These are phyloP conservation scores for Alternaria triticimaculans DNA, from an alignment of 2,329 filamentous ascomycete genomes.

Conservation along the genomic window DNA sequence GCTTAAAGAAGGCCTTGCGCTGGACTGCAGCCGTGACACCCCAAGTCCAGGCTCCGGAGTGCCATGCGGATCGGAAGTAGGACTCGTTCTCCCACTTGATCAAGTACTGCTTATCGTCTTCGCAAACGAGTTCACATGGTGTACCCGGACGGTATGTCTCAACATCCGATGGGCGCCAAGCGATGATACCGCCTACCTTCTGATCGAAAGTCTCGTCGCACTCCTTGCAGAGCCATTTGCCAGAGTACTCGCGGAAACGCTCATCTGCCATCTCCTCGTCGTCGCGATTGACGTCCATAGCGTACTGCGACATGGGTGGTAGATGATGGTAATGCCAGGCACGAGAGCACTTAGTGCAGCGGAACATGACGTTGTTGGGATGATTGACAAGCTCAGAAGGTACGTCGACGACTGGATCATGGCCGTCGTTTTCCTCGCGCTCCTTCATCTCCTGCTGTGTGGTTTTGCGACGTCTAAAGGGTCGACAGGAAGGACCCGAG, in stretches of 20 bases:
- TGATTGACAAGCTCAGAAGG: slow-evolving; percentile 74
- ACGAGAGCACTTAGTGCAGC: slow-evolving; percentile 77
- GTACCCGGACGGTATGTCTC: slow-evolving; percentile 62
- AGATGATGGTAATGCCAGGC: slow-evolving; percentile 87
- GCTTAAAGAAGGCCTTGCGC: slow-evolving; percentile 78
- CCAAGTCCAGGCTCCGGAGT: slow-evolving; percentile 87
- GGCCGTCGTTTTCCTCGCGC: slow-evolving; percentile 76
- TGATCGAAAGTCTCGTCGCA: slow-evolving; percentile 66
- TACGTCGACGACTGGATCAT: slow-evolving; percentile 76
- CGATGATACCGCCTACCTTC: slow-evolving; percentile 80
- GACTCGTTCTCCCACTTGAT: slow-evolving; percentile 85
- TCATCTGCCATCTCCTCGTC: slow-evolving; percentile 62
- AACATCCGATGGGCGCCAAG: slow-evolving; percentile 78
- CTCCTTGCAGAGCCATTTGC: slow-evolving; percentile 79
- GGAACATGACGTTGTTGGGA: slow-evolving; percentile 76
- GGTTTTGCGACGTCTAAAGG: slow-evolving; percentile 77
- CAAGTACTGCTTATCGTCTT: slow-evolving; percentile 89
- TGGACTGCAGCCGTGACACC: slow-evolving; percentile 69
- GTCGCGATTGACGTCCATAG: slow-evolving; percentile 54
- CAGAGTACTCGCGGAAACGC: slow-evolving; percentile 74
- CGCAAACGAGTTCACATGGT: slow-evolving; percentile 63
- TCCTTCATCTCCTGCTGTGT: slow-evolving; percentile 83
- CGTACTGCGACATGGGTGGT: slow-evolving; percentile 57
- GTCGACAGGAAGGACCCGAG: slow-evolving; percentile 70
- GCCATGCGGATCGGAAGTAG: slow-evolving; percentile 84